phyloP scores from a whole-genome alignment of 2,329 filamentous ascomycete genomes.

The Tothia fuscella region DNA sequence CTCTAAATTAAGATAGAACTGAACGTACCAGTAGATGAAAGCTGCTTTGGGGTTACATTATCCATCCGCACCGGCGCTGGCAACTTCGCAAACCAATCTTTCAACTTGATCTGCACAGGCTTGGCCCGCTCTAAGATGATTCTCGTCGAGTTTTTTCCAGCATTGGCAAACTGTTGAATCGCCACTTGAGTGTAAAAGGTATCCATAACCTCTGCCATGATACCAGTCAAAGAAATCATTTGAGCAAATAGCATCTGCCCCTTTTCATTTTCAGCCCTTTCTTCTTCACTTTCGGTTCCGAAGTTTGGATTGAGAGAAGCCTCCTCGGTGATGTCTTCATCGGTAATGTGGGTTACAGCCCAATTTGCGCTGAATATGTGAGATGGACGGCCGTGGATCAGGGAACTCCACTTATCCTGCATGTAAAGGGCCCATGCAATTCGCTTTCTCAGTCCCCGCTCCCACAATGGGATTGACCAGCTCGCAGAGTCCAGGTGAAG shows the following conservation, averaged over 20 bases:
- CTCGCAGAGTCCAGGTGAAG: constrained; percentile 75
- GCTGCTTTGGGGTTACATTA: constrained; percentile 27
- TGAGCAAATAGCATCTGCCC: constrained; percentile 61
- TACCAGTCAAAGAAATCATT: constrained; percentile 63
- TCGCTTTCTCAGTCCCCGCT: constrained; percentile 71
- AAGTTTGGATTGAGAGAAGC: constrained; percentile 38
- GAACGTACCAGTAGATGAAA: constrained; percentile 30
- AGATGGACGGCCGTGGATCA: constrained; percentile 75
- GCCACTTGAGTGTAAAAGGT: constrained; percentile 72
- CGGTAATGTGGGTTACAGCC: constrained; percentile 57
- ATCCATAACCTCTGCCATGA: constrained; percentile 69
- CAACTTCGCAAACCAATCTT: constrained; percentile 69
- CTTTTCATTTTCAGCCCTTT: constrained; percentile 48
- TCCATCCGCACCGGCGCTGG: constrained; percentile 56
- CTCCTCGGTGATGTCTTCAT: constrained; percentile 61
- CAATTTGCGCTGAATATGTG: constrained; percentile 61
- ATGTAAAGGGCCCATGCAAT: constrained; percentile 87
- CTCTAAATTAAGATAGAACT: neutral
- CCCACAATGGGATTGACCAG: constrained; percentile 84
- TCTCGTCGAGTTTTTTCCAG: constrained; percentile 58
- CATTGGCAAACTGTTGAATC: constrained; percentile 54
- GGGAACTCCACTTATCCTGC: constrained; percentile 86
- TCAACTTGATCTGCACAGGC: constrained; percentile 69
- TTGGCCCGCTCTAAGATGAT: constrained; percentile 65
- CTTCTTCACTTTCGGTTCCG: constrained; percentile 38